Conservation (phyloP, 345 rosid genomes). For the Eucalyptus lansdowneana region DNA sequence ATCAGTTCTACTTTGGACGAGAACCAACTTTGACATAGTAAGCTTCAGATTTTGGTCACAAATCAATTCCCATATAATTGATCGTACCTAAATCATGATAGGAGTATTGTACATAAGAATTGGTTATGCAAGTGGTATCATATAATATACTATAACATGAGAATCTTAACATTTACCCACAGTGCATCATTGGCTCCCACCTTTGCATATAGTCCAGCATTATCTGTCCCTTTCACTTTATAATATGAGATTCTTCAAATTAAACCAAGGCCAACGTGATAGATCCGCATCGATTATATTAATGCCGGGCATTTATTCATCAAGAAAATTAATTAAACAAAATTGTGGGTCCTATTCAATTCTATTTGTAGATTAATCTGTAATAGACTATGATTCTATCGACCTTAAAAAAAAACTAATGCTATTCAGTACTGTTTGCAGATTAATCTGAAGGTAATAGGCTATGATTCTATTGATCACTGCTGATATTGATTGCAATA, state of each 20-base stretch:
- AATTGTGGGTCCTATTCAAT: background rate
- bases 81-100: background rate
- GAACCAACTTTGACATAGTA: background rate
- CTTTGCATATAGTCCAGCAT: background rate
- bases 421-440: no score
- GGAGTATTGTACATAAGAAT: background rate
- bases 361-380: background rate
- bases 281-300: background rate
- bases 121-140: background rate
- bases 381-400: background rate
- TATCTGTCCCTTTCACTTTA: background rate
- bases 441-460: no score
- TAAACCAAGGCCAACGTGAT: background rate
- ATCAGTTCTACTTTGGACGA: no score
- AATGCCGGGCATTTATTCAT: background rate
- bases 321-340: background rate
- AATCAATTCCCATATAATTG: background rate
- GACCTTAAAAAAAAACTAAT: background rate
- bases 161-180: background rate
- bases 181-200: background rate
- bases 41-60: background rate
- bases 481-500: background rate
- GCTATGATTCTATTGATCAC: background rate
- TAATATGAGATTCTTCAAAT: background rate
- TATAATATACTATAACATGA: background rate